Evolutionary conservation across 2,329 filamentous ascomycete genomes (phyloP).

Genomic region (Aureobasidium sp.): DNA sequence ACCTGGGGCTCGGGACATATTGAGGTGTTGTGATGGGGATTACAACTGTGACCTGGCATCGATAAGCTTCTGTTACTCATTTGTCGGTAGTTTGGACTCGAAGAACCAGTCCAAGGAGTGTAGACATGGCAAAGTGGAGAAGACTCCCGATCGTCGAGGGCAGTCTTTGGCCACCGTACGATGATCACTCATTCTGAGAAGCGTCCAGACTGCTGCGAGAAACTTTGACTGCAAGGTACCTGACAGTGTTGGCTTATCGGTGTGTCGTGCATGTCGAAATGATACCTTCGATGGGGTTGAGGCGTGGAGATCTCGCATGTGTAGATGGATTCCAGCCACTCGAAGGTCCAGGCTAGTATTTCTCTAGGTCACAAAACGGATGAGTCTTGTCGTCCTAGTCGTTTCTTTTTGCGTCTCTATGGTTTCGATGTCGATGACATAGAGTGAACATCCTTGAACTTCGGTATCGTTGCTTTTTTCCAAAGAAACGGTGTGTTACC

Average conservation of each 20-base stretch:
- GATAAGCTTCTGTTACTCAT: too few species aligned
- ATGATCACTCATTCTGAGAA: background rate
- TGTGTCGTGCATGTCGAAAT: too few species aligned
- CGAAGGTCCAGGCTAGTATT: background rate
- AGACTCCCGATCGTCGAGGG: background rate
- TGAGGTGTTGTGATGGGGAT: background rate
- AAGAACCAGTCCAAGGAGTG: background rate
- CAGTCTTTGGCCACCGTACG: background rate
- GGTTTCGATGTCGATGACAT: too few species aligned
- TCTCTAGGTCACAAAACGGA: too few species aligned
- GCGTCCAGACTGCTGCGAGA: too few species aligned
- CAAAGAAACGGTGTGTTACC: background rate
- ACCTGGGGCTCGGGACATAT: conserved; percentile 2
- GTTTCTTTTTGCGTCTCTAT: background rate
- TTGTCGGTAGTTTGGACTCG: background rate
- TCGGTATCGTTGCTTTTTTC: too few species aligned
- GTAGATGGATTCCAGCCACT: background rate
- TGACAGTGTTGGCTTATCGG: too few species aligned
- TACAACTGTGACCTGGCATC: background rate
- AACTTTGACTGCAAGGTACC: too few species aligned
- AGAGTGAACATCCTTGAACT: too few species aligned
- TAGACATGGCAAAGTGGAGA: background rate
- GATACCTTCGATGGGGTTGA: too few species aligned
- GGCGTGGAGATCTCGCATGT: background rate
- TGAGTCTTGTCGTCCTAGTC: background rate